Conservation (phyloP, 2,329 filamentous ascomycete species). For the Colletotrichum ledebouriae region DNA sequence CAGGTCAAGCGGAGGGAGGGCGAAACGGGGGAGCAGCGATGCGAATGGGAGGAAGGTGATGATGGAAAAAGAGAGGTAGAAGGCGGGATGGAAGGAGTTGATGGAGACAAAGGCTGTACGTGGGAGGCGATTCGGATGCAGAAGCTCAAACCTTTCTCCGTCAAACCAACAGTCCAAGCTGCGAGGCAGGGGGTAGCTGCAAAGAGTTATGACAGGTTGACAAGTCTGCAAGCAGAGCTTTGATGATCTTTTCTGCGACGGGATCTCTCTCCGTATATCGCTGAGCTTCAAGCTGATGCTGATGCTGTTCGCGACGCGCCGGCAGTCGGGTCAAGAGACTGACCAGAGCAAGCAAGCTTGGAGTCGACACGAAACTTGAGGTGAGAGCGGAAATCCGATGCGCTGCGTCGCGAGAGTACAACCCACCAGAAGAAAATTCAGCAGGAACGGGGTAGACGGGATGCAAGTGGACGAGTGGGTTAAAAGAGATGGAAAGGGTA, state of each 20-base stretch:
- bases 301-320: constrained; percentile 32
- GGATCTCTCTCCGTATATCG: constrained; percentile 21
- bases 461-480: constrained; percentile 14
- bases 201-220: constrained; percentile 35
- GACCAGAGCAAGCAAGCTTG: constrained; percentile 32
- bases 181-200: constrained; percentile 38
- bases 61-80: constrained; percentile 40
- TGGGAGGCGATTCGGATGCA: constrained; percentile 50
- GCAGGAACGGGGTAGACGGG: background rate
- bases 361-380: constrained; percentile 39
- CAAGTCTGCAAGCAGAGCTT: constrained; percentile 43
- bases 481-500: constrained; percentile 41
- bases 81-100: constrained; percentile 36
- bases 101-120: constrained; percentile 44
- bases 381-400: constrained; percentile 31
- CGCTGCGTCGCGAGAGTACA: constrained; percentile 35
- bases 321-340: constrained; percentile 21
- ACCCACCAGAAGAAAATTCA: constrained; percentile 35
- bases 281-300: constrained; percentile 20
- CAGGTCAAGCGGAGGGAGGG: constrained; percentile 42
- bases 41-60: constrained; percentile 33
- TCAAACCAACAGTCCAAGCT: constrained; percentile 47
- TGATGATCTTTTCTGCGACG: constrained; percentile 32
- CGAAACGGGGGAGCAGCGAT: constrained; percentile 37
- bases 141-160: constrained; percentile 56